These are phyloP conservation scores for Kitagawia praeruptora DNA, from an alignment of 129 eudicot genomes.

Conservation along the genomic window DNA sequence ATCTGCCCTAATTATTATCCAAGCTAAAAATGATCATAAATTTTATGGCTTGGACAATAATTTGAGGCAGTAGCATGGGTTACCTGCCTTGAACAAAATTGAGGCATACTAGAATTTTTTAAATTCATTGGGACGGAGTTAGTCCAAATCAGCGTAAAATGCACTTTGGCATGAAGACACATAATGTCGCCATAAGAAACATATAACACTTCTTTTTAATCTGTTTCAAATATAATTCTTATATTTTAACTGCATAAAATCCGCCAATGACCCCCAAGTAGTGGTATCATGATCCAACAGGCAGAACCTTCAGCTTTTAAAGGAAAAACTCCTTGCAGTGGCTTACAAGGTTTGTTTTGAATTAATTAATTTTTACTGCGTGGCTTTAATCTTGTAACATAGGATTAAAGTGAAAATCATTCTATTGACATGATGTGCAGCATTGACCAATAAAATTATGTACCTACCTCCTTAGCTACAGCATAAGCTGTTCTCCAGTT, in stretches of 20 bases:
- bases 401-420: not conserved
- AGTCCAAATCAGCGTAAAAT: not conserved
- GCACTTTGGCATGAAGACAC: not conserved
- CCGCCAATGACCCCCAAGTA: not conserved
- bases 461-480: constrained; percentile 86
- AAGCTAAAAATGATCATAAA: not conserved
- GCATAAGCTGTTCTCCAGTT: constrained; percentile 94
- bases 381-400: not conserved
- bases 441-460: not conserved
- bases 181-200: not conserved
- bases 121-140: not conserved
- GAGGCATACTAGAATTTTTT: not conserved
- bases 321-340: not conserved
- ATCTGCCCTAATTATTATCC: not conserved
- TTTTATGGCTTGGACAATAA: not conserved
- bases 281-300: not conserved
- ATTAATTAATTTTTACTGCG: not conserved
- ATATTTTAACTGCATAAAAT: not conserved
- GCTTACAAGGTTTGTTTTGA: not conserved
- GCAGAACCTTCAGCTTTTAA: not conserved
- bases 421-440: not conserved
- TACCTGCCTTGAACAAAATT: not conserved
- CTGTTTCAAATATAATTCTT: not conserved
- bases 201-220: not conserved
- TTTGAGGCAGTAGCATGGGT: not conserved